phyloP scores from a whole-genome alignment of 1,284 basidiomycete genomes.

The Naganishia liquefaciens region DNA sequence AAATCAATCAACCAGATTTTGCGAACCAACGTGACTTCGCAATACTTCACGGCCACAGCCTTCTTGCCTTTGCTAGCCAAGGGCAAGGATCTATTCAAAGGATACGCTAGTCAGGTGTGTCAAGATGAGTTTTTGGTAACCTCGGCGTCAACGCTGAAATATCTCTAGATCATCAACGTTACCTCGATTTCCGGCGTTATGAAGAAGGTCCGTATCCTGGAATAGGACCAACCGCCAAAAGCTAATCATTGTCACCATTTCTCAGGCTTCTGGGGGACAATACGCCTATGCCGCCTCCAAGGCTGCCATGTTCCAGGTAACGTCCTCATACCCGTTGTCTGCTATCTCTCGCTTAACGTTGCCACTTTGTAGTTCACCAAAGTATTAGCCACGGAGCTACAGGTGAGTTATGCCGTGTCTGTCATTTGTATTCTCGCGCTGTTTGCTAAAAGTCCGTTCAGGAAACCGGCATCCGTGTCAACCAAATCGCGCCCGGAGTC shows the following conservation, averaged over 20 bases:
- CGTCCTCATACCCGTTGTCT: conserved; percentile 1
- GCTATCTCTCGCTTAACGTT: no score
- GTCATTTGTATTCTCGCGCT: not conserved
- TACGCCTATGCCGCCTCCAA: conserved; percentile 46
- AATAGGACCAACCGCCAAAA: not conserved
- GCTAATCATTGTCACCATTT: not conserved
- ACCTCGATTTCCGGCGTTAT: conserved; percentile 46
- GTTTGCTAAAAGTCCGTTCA: not conserved
- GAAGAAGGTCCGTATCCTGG: conserved; percentile 32
- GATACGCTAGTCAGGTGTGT: conserved; percentile 39
- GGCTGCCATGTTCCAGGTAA: conserved; percentile 44
- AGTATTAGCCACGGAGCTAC: conserved; percentile 43
- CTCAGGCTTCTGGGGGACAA: conserved; percentile 42
- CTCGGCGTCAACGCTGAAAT: no score
- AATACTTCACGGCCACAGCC: conserved; percentile 43
- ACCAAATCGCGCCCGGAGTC: conserved; percentile 41
- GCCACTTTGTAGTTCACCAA: conserved; percentile 37
- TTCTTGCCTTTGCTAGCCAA: conserved; percentile 47
- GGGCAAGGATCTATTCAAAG: conserved; percentile 40
- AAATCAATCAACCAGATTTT: conserved; percentile 33
- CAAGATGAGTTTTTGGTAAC: not conserved
- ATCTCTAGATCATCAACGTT: conserved; percentile 42
- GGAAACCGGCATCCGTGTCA: conserved; percentile 44
- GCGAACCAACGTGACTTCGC: conserved; percentile 42
- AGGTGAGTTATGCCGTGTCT: conserved; percentile 5